These are phyloP conservation scores for Verticillium dahliae DNA, from an alignment of 2,329 filamentous ascomycete genomes.

Conservation along the genomic window DNA sequence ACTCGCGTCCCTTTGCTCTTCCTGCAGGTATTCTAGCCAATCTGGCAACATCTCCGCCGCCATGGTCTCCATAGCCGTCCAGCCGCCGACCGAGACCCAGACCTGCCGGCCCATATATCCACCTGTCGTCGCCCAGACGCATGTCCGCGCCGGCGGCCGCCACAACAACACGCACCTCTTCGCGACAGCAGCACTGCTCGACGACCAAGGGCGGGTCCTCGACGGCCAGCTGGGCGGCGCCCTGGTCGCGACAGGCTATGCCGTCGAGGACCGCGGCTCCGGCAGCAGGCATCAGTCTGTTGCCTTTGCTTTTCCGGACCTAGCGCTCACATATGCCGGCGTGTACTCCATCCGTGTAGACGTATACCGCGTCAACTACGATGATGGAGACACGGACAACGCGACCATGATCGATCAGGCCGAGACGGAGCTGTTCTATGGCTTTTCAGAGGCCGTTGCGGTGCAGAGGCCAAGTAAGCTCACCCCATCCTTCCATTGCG, in stretches of 20 bases:
- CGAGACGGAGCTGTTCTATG: background rate
- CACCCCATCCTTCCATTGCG: background rate
- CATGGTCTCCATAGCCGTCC: background rate
- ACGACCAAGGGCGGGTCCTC: constrained; percentile 10
- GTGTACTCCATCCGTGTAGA: constrained; percentile 20
- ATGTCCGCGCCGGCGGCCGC: constrained; percentile 1
- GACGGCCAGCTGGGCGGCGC: constrained; percentile 13
- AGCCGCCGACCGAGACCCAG: background rate
- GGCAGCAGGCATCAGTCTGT: constrained; percentile 5
- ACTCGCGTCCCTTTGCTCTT: background rate
- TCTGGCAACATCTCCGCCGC: background rate
- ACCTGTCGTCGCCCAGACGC: constrained; percentile 14
- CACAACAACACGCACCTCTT: constrained; percentile 15
- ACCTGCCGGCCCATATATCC: constrained; percentile 13
- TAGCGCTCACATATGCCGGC: constrained; percentile 15
- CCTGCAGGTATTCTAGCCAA: background rate
- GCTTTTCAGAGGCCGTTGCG: background rate
- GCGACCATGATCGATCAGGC: background rate
- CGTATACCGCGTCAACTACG: constrained; percentile 15
- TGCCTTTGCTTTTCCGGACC: constrained; percentile 18
- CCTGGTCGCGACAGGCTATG: constrained; percentile 11
- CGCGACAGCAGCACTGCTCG: constrained; percentile 17
- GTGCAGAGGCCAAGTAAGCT: background rate
- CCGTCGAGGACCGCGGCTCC: constrained; percentile 5
- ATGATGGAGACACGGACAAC: background rate